These are phyloP conservation scores for Trypanosoma lewisi DNA, from an alignment of 208 protist species.

Conservation along the genomic window DNA sequence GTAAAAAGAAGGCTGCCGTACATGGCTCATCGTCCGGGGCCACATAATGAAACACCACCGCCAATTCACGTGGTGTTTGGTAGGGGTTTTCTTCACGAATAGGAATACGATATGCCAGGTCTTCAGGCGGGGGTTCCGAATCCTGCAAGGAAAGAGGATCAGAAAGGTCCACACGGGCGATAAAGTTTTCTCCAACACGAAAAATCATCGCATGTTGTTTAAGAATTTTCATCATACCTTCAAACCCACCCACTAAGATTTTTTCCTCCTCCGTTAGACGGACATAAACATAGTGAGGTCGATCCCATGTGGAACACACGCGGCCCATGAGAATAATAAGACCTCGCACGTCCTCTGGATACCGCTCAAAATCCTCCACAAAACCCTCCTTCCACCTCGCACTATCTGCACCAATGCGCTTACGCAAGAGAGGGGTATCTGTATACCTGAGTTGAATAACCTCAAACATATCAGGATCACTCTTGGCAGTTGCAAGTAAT, in stretches of 20 bases:
- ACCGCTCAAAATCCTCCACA: conserved; percentile 58
- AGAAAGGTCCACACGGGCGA: conserved; percentile 70
- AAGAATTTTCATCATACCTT: conserved; percentile 54
- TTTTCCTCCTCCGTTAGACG: conserved; percentile 50
- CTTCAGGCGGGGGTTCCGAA: conserved; percentile 43
- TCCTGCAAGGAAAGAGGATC: conserved; percentile 46
- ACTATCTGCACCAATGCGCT: conserved; percentile 66
- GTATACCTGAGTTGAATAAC: conserved; percentile 39
- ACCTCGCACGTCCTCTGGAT: conserved; percentile 64
- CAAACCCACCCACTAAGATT: conserved; percentile 52
- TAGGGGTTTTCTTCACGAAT: conserved; percentile 82
- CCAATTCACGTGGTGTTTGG: conserved; percentile 47
- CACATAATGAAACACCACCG: conserved; percentile 80
- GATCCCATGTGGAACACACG: conserved; percentile 70
- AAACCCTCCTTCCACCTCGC: conserved; percentile 60
- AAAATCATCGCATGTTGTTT: conserved; percentile 69
- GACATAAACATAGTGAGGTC: conserved; percentile 81
- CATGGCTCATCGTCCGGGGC: conserved; percentile 60
- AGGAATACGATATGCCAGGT: conserved; percentile 39
- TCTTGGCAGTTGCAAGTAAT: conserved; percentile 35
- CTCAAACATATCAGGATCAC: conserved; percentile 62
- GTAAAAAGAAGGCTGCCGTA: conserved; percentile 55
- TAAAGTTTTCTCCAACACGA: conserved; percentile 57
- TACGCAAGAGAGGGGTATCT: conserved; percentile 56
- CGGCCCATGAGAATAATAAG: conserved; percentile 54